Base-by-base conservation (phyloP, 2,329 filamentous ascomycete genomes). In the Zymoseptoria tritici region DNA sequence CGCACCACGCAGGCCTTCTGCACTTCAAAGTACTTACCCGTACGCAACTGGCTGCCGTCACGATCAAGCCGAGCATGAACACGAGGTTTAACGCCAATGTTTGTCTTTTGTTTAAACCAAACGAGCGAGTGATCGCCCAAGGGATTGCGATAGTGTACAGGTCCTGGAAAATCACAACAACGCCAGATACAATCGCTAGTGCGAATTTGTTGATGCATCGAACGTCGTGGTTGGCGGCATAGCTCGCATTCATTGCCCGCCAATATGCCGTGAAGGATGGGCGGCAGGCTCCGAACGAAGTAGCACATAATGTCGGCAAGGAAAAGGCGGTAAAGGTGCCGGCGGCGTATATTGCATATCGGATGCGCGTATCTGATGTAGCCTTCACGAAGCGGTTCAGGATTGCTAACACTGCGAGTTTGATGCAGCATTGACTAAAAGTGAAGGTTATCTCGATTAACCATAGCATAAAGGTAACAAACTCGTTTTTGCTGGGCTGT, bases 31-130 rank as follows among this genome's bases (percentile, higher is more conserved):
- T 29, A 29, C 26, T 29, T 29, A 29, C 26, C 7, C 74, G 65
- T 42, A 68, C 68, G 24, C 69, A 64, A 31, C 70, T 72, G 13
- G 70, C 68, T 13, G 62, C 71, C 2, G 72, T 65, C 2, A 73
- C 73, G 9, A 70, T 42, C 3, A 70, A 51, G 2, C 67, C 67
- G 9, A 71, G 59, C 5, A 57, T 66, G 56, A 71, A 71, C 52
- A 80, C 73, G 52, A 77, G 75, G 50, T 78, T 76, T 4, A 79
- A 65, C 0, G 73, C 76, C 24, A 78, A 59, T 66, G 78, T 80
- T 64, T 80, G 78, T 19, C 72, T 68, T 16, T 58, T 66, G 3
- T 76, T 71, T 49, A 81, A 73, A 26, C 75, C 71, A 4, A 80
- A 68, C 19, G 77, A 74, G 69, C 75, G 72, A 6, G 79, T 75